A percentile compares a stretch with the other conserved stretches of the same genome.
These are phyloP conservation scores for Mortierella alpina DNA, from an alignment of 192 early-diverging fungal genomes.

Conservation along the genomic window DNA sequence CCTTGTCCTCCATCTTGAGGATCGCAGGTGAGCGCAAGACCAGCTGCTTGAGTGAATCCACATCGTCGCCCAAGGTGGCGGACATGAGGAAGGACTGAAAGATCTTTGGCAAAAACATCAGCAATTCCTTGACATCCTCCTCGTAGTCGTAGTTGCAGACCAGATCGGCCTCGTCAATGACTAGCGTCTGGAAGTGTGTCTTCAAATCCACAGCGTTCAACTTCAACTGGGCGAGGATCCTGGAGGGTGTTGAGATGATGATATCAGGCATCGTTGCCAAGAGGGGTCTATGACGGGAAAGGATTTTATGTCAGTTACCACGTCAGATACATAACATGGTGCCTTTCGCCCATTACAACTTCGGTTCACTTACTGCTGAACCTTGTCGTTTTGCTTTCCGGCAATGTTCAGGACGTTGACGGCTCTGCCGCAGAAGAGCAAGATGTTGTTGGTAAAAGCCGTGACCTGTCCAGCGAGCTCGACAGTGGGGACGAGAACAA, in stretches of 20 bases:
- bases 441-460: conserved; percentile 76
- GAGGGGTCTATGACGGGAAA: conserved; percentile 65
- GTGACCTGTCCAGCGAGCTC: conserved; percentile 96
- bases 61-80: conserved; percentile 91
- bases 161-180: conserved; percentile 97
- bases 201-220: conserved; percentile 55
- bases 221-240: conserved; percentile 81
- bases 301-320: neutral
- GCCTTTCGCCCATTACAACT: neutral
- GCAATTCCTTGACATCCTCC: conserved; percentile 84
- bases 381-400: conserved; percentile 60
- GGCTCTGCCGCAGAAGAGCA: conserved; percentile 75
- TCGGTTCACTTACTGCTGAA: conserved; percentile 61
- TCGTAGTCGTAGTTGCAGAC: conserved; percentile 95
- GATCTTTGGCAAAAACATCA: conserved; percentile 83
- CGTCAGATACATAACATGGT: neutral
- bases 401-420: conserved; percentile 77
- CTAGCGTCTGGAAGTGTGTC: conserved; percentile 75
- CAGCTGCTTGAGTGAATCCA: conserved; percentile 86
- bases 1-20: conserved; percentile 86
- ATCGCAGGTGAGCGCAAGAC: conserved; percentile 86
- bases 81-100: conserved; percentile 95
- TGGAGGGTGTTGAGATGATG: conserved; percentile 88
- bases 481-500: conserved; percentile 94
- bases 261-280: conserved; percentile 89